Evolutionary conservation across 192 early-diverging fungal genomes (phyloP).

Genomic region (Backusella macrospora): DNA sequence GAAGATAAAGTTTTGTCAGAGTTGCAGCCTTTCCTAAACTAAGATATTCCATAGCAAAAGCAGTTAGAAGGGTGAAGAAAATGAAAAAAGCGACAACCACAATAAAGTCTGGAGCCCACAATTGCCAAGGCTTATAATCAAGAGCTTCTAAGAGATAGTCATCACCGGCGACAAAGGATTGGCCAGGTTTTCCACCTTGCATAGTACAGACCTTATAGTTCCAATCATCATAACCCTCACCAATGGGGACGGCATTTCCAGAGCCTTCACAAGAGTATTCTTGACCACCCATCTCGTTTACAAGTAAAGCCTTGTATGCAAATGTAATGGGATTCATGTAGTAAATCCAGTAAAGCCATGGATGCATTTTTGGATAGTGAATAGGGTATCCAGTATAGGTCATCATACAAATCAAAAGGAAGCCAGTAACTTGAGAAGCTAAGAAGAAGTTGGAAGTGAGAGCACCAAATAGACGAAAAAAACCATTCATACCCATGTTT

Average conservation of each 20-base stretch:
- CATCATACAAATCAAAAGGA: constrained; percentile 55
- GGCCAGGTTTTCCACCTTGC: constrained; percentile 60
- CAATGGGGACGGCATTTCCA: constrained; percentile 35
- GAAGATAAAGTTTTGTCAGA: constrained; percentile 54
- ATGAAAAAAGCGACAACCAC: constrained; percentile 57
- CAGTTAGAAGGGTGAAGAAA: constrained; percentile 44
- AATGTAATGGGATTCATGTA: constrained; percentile 68
- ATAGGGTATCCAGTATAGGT: constrained; percentile 67
- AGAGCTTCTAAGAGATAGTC: constrained; percentile 59
- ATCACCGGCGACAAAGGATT: constrained; percentile 58
- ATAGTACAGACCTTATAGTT: constrained; percentile 61
- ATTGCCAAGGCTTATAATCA: constrained; percentile 57
- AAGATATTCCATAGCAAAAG: constrained; percentile 63
- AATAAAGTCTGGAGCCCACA: constrained; percentile 61
- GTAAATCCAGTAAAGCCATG: constrained; percentile 64
- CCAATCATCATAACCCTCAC: constrained; percentile 44
- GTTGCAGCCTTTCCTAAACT: constrained; percentile 59
- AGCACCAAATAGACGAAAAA: constrained; percentile 63
- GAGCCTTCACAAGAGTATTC: constrained; percentile 42
- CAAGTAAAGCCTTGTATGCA: constrained; percentile 59
- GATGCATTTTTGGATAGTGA: constrained; percentile 59
- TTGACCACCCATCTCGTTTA: constrained; percentile 65
- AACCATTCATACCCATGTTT: constrained; percentile 57
- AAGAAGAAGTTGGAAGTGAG: constrained; percentile 53
- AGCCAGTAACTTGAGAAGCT: constrained; percentile 56